Conservation (phyloP, 129 eudicot genomes). For the Flaveria sonorensis region DNA sequence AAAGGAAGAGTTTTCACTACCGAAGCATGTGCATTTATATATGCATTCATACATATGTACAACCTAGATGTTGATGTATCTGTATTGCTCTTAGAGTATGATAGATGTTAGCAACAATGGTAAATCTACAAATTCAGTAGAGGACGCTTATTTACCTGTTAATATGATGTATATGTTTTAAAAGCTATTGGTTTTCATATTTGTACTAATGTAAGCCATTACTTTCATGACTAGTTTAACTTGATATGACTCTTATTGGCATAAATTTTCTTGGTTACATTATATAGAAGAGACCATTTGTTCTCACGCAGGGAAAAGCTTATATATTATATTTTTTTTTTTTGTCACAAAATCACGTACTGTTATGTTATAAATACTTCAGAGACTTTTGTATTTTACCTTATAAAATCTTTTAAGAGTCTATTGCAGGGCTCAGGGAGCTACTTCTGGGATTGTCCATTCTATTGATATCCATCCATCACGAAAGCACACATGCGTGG, state of each 20-base stretch:
- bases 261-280: neutral
- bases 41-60: neutral
- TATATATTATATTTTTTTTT: neutral
- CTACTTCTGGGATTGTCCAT: slow-evolving; percentile 74
- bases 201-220: neutral
- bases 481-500: slow-evolving; percentile 89
- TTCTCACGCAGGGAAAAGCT: neutral
- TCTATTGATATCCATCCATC: slow-evolving; percentile 92
- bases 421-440: slow-evolving; percentile 60
- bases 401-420: slow-evolving; percentile 13
- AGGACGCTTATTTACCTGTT: neutral
- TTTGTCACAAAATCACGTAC: neutral
- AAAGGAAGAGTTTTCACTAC: neutral
- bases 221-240: neutral
- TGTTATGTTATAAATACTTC: neutral
- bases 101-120: neutral
- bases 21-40: neutral
- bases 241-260: neutral
- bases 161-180: neutral
- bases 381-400: neutral
- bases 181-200: neutral
- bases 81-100: neutral
- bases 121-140: neutral
- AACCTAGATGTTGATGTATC: neutral
- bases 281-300: neutral